phyloP scores from a whole-genome alignment of 106 monocot genomes.

The Narthecium ossifragum region DNA sequence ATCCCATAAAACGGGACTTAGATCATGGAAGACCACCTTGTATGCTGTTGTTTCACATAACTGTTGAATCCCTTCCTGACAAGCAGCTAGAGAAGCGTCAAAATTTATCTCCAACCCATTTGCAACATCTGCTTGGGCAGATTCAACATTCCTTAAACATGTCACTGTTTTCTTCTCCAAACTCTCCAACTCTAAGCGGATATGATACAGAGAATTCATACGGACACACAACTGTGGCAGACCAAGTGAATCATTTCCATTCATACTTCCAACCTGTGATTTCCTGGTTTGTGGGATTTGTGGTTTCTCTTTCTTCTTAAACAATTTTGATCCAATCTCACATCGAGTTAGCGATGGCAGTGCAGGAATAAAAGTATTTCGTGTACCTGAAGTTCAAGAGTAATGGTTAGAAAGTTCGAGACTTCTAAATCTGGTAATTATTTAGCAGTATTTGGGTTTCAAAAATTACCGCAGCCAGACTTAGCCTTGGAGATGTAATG shows the following conservation, averaged over 20 bases:
- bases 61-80: slow-evolving; percentile 80
- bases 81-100: slow-evolving; percentile 54
- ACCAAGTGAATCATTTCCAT: slow-evolving; percentile 36
- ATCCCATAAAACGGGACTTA: slow-evolving; percentile 79
- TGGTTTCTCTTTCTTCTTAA: slow-evolving; percentile 78
- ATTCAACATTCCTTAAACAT: slow-evolving; percentile 74
- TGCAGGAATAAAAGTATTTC: slow-evolving; percentile 61
- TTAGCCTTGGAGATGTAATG: slow-evolving; percentile 66
- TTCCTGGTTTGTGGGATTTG: slow-evolving; percentile 43
- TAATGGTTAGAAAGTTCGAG: not conserved
- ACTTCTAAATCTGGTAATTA: not conserved
- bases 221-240: slow-evolving; percentile 74
- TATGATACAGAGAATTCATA: slow-evolving; percentile 77
- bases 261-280: slow-evolving; percentile 61
- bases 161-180: slow-evolving; percentile 74
- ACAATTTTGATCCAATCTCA: slow-evolving; percentile 51
- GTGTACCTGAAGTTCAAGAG: slow-evolving; percentile 44
- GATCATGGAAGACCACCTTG: slow-evolving; percentile 69
- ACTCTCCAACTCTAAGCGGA: slow-evolving; percentile 60
- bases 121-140: slow-evolving; percentile 60
- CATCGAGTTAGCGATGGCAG: slow-evolving; percentile 83
- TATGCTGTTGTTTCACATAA: slow-evolving; percentile 82
- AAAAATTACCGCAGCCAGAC: slow-evolving; percentile 74
- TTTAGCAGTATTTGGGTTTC: not conserved
- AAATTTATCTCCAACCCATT: slow-evolving; percentile 59